Evolutionary conservation across 805 yeast species (phyloP).

Genomic region (Lipomyces oligophaga): DNA sequence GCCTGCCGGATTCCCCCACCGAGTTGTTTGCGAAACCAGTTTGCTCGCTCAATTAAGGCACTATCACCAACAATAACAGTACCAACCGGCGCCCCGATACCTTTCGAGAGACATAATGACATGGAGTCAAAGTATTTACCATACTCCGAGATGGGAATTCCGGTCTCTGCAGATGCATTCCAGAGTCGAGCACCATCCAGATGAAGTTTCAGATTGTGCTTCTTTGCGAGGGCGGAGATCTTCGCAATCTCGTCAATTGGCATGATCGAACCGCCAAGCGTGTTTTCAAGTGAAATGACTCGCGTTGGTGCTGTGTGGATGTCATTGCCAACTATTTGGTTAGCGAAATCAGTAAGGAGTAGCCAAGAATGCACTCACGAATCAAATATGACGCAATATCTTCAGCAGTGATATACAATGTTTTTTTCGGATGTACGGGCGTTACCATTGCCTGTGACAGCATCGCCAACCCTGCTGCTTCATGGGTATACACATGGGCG

Average conservation of each 20-base stretch:
- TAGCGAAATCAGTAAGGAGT: not conserved
- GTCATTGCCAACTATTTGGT: conserved; percentile 65
- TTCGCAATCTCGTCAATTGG: conserved; percentile 74
- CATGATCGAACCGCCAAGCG: conserved; percentile 74
- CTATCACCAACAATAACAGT: conserved; percentile 71
- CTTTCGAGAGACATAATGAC: conserved; percentile 82
- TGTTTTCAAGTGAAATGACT: conserved; percentile 80
- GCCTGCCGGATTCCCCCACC: conserved; percentile 94
- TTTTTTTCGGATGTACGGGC: conserved; percentile 71
- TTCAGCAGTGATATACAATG: conserved; percentile 65
- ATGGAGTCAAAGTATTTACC: conserved; percentile 82
- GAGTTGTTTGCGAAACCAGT: conserved; percentile 82
- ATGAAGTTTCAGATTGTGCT: conserved; percentile 59
- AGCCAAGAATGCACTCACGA: conserved; percentile 3
- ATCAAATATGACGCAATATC: conserved; percentile 59
- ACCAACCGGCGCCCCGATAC: conserved; percentile 92
- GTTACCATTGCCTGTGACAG: conserved; percentile 89
- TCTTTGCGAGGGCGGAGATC: conserved; percentile 67
- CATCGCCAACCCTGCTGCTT: conserved; percentile 89
- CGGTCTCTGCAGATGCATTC: conserved; percentile 80
- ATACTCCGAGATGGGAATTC: conserved; percentile 63
- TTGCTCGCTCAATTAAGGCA: conserved; percentile 60
- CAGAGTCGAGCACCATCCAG: conserved; percentile 95
- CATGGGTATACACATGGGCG: conserved; percentile 76
- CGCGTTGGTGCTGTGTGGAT: conserved; percentile 86